Evolutionary conservation across 129 eudicot species (phyloP).

Genomic region (Lactuca saligna): DNA sequence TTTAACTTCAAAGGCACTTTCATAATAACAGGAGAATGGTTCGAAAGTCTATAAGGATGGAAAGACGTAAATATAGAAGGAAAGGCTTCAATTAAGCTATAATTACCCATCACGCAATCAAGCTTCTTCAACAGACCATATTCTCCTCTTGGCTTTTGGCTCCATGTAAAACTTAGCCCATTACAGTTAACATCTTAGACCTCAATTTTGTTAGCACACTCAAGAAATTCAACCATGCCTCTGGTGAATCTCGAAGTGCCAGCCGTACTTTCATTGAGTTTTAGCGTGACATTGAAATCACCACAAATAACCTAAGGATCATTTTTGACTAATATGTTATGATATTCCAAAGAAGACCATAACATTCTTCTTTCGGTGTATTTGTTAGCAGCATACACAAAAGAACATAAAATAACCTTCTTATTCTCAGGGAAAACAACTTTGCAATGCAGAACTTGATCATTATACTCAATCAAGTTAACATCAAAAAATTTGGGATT

Average conservation of each 20-base stretch:
- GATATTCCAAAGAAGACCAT: background rate
- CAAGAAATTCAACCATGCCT: background rate
- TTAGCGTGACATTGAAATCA: background rate
- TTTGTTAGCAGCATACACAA: background rate
- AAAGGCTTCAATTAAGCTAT: background rate
- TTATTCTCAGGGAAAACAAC: background rate
- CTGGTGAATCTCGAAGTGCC: background rate
- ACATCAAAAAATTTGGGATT: background rate
- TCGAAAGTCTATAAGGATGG: background rate
- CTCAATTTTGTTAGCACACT: background rate
- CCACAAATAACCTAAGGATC: background rate
- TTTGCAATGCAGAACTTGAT: background rate
- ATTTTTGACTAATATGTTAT: background rate
- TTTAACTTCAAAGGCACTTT: no score
- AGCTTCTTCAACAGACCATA: background rate
- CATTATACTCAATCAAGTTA: background rate
- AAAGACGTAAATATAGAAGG: background rate
- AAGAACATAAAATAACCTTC: background rate
- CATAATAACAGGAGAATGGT: background rate
- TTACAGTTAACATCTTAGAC: rapidly evolving
- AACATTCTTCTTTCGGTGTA: background rate
- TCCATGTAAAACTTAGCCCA: background rate
- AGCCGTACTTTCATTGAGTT: background rate
- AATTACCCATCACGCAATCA: background rate
- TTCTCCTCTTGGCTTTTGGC: background rate